Evolutionary conservation across 2,329 filamentous ascomycete species (phyloP).

Genomic region (Clarireedia hainanense): DNA sequence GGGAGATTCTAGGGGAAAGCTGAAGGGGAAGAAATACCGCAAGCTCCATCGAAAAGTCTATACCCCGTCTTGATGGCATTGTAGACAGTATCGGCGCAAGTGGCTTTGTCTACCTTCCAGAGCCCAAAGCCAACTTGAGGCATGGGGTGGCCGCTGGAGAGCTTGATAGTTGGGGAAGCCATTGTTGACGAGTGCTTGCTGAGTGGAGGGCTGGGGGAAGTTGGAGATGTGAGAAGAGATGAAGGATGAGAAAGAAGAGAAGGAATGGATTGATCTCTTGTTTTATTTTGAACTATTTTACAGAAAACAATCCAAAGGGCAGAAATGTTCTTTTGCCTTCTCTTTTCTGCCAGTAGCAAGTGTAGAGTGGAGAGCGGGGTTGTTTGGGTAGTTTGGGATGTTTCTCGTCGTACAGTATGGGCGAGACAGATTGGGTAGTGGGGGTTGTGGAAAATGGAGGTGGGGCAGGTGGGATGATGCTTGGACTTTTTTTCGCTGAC

Average conservation of each 20-base stretch:
- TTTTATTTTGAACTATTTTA: too few species aligned
- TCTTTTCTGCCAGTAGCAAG: too few species aligned
- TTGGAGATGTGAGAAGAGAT: background rate
- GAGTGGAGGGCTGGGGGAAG: too few species aligned
- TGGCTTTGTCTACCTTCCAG: constrained; percentile 62
- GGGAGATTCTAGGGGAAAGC: background rate
- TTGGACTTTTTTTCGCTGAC: too few species aligned
- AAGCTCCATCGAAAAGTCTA: constrained; percentile 53
- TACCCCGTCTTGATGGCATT: constrained; percentile 54
- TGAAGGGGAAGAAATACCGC: constrained; percentile 33
- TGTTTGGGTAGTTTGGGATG: background rate
- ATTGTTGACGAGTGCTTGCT: constrained; percentile 17
- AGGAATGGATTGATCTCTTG: background rate
- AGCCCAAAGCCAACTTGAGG: constrained; percentile 56
- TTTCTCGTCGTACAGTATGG: too few species aligned
- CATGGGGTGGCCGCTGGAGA: constrained; percentile 44
- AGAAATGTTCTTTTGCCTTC: too few species aligned
- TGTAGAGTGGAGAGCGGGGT: background rate
- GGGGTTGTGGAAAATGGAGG: background rate
- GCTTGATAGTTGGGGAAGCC: constrained; percentile 34
- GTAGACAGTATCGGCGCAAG: constrained; percentile 61
- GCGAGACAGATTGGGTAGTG: background rate
- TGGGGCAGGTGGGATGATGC: background rate
- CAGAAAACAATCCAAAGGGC: too few species aligned
- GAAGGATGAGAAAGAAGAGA: background rate